Evolutionary conservation across 257 asterid species (phyloP), one percentile per base, ranked within the genome.

Genomic region (Lycium barbarum): DNA sequence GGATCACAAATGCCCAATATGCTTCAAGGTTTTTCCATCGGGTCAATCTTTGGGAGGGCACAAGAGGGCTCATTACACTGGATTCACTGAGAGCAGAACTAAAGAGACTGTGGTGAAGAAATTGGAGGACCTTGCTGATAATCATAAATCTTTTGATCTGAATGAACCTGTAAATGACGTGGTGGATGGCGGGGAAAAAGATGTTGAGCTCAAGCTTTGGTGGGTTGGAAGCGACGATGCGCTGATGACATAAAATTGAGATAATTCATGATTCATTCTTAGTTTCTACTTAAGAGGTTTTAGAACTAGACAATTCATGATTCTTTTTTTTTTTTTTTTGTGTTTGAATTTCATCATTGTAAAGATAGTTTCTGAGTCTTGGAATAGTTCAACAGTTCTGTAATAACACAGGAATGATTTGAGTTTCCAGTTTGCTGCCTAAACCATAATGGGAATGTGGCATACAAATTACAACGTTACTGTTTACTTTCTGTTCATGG

Each of bases 21-120:
- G 98, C 89, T 92, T 90, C 82, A 94, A 90, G 90, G 90, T 90
- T 38, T 95, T 95, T 73, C 11, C 93, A 4, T 91, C 97, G 3
- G 99, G 98, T 10, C 97, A 92, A 78, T 97, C 98, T 59, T 83
- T 93, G 87, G 98, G 98, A 36, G 99, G 98, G 3, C 99, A 96
- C 90, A 93, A 88, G 91, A 93, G 98, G 86, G 96, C 96, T 82
- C 98, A 93, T 71, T 92, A 89, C 87, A 81, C 47, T 68, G 91
- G 85, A 18, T 47, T 14, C 15, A 84, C 49, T 12, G 95, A 89
- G 5, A 82, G 68, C 88, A 91, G 79, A 86, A 73, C 22, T 40
- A 82, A 62, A 40, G 93, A 88, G 85, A 67, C 63, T 35, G 9
- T 61, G 73, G 84, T 61, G 14, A 82, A 35, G 83, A 85, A 70